Evolutionary conservation across 2,329 filamentous ascomycete species (phyloP).

Genomic region (Fusarium sp.): DNA sequence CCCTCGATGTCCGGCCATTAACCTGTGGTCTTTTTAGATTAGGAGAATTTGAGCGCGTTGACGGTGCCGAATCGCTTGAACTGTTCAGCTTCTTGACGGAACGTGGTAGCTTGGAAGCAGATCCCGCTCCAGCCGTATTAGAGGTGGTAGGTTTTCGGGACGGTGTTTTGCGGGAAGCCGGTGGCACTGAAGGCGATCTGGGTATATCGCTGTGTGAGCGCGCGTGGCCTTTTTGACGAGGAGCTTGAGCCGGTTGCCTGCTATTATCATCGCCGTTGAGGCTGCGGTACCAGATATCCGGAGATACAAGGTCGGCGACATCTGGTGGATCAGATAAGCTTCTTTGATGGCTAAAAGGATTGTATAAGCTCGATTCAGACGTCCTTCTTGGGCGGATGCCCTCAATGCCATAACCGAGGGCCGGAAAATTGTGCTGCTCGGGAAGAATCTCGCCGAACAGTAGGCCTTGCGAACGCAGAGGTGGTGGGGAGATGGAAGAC

Average conservation of each 20-base stretch:
- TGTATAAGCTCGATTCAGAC: constrained; percentile 77
- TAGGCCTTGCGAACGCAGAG: constrained; percentile 61
- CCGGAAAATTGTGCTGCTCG: constrained; percentile 64
- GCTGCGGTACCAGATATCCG: constrained; percentile 73
- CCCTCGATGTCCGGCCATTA: constrained; percentile 56
- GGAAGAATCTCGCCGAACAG: constrained; percentile 81
- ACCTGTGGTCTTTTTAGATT: constrained; percentile 58
- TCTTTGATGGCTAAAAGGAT: constrained; percentile 62
- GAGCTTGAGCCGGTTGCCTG: constrained; percentile 34
- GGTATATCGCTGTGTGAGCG: constrained; percentile 73
- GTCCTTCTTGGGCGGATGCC: constrained; percentile 67
- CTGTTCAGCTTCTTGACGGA: constrained; percentile 60
- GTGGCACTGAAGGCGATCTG: constrained; percentile 51
- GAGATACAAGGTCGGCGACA: constrained; percentile 69
- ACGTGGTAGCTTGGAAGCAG: constrained; percentile 60
- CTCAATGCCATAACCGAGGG: constrained; percentile 72
- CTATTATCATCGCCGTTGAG: constrained; percentile 46
- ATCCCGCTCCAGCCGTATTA: constrained; percentile 45
- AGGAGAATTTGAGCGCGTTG: constrained; percentile 69
- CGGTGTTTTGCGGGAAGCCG: constrained; percentile 51
- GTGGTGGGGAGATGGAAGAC: constrained; percentile 51
- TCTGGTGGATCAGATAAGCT: constrained; percentile 68
- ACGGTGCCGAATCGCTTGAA: constrained; percentile 60
- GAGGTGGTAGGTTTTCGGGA: constrained; percentile 41
- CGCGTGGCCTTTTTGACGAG: constrained; percentile 53